A percentile compares a stretch with the other conserved stretches of the same genome.
phyloP scores from a whole-genome alignment of 495 filamentous ascomycete genomes.

The Podospora bellae-mahoneyi region DNA sequence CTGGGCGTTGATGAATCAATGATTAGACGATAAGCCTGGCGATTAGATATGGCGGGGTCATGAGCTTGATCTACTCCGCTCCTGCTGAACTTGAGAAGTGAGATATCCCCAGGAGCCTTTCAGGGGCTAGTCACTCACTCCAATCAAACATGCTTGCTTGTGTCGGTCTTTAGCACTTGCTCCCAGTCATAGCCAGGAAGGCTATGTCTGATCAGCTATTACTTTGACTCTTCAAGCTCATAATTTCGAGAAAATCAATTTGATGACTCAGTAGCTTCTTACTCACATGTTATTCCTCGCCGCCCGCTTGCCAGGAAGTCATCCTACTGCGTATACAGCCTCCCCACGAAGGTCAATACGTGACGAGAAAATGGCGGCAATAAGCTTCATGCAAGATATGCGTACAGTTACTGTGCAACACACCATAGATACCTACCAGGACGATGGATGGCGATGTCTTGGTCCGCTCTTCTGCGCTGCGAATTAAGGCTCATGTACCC shows the following conservation, averaged over 20 bases:
- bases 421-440: neutral
- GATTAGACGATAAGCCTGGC: neutral
- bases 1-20: neutral
- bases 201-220: neutral
- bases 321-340: neutral
- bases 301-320: neutral
- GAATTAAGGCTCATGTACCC: conserved; percentile 7
- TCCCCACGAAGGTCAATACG: neutral
- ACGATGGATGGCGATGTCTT: neutral
- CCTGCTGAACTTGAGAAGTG: neutral
- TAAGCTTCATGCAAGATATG: neutral
- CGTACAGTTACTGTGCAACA: neutral
- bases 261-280: neutral
- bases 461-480: conserved; percentile 2
- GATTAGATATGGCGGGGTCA: neutral
- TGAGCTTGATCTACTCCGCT: neutral
- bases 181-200: neutral
- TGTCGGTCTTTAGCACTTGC: neutral
- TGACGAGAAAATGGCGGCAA: neutral
- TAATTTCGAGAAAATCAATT: neutral
- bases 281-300: neutral
- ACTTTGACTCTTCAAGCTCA: neutral
- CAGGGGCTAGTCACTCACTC: neutral
- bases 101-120: neutral
- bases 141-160: neutral